A percentile compares a stretch with the other conserved stretches of the same genome.
phyloP scores from a whole-genome alignment of 345 rosid species.

The Physaria fendleri region DNA sequence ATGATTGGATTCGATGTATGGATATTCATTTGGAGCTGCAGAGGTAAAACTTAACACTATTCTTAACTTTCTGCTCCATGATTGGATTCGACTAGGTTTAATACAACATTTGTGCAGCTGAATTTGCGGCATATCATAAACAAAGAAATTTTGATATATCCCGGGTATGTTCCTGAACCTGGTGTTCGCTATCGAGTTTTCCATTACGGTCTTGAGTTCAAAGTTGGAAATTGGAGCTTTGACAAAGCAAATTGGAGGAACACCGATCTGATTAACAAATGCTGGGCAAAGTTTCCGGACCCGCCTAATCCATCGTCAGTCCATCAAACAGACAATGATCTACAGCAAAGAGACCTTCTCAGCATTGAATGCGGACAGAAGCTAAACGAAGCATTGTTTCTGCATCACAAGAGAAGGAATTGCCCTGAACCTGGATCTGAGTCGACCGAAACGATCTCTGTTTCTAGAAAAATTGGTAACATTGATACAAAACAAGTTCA shows the following conservation, averaged over 20 bases:
- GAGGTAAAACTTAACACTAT: slow-evolving; percentile 46
- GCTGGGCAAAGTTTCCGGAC: slow-evolving; percentile 90
- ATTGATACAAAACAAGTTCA: slow-evolving; percentile 6
- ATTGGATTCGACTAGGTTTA: not conserved
- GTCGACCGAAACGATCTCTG: slow-evolving; percentile 4
- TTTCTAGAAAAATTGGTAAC: slow-evolving; percentile 19
- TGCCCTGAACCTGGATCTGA: slow-evolving; percentile 49
- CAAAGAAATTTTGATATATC: slow-evolving; percentile 71
- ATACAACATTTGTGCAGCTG: slow-evolving; percentile 47
- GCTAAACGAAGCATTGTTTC: slow-evolving; percentile 64
- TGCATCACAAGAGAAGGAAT: slow-evolving; percentile 72
- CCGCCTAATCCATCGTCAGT: slow-evolving; percentile 68
- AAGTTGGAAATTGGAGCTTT: slow-evolving; percentile 92
- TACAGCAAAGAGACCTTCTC: slow-evolving; percentile 63
- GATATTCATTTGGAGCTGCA: slow-evolving; percentile 98
- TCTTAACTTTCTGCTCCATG: not conserved
- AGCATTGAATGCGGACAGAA: slow-evolving; percentile 86
- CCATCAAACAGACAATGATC: slow-evolving; percentile 39
- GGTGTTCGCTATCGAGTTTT: slow-evolving; percentile 77
- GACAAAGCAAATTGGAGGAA: slow-evolving; percentile 96
- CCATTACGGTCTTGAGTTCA: slow-evolving; percentile 88
- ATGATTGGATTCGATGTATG: slow-evolving; percentile 78
- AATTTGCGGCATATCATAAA: slow-evolving; percentile 65
- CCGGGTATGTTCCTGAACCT: slow-evolving; percentile 82
- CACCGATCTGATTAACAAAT: slow-evolving; percentile 58